These are phyloP conservation scores for Neofusicoccum cordaticola DNA, from an alignment of 2,329 filamentous ascomycete genomes.

Conservation along the genomic window DNA sequence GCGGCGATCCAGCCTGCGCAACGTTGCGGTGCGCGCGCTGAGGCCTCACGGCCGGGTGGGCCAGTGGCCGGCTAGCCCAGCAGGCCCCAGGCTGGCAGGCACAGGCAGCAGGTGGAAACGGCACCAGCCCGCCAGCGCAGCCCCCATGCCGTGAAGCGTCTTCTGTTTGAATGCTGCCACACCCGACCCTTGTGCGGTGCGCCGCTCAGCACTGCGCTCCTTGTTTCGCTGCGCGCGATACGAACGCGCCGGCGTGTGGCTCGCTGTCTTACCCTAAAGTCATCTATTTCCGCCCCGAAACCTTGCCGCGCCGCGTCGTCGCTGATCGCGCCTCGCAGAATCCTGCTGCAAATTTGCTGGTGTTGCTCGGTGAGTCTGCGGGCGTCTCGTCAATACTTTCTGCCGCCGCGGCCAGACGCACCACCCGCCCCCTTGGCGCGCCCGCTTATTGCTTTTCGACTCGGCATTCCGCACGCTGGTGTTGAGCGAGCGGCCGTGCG, in stretches of 20 bases:
- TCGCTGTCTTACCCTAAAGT: slow-evolving; percentile 16
- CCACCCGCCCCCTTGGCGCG: slow-evolving; percentile 12
- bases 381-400: slow-evolving; percentile 10
- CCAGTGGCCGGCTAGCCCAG: too few species aligned
- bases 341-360: slow-evolving; percentile 17
- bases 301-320: slow-evolving; percentile 13
- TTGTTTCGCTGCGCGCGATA: slow-evolving; percentile 15
- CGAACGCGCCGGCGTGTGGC: slow-evolving; percentile 15
- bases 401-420: slow-evolving; percentile 7
- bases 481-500: slow-evolving; percentile 9
- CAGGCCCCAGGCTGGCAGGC: not conserved
- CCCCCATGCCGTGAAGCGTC: slow-evolving; percentile 9
- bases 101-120: not conserved
- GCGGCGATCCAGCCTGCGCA: slow-evolving; percentile 10
- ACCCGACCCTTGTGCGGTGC: slow-evolving; percentile 13
- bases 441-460: slow-evolving; percentile 10
- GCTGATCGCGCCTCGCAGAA: slow-evolving; percentile 15
- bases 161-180: slow-evolving; percentile 12
- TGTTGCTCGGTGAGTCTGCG: slow-evolving; percentile 12
- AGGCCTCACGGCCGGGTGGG: not conserved
- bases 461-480: slow-evolving; percentile 14
- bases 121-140: not conserved
- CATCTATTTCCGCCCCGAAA: slow-evolving; percentile 16
- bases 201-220: slow-evolving; percentile 10
- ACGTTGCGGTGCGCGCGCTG: not conserved